Evolutionary conservation across 257 asterid genomes (phyloP).

Genomic region (Henckelia pumila): DNA sequence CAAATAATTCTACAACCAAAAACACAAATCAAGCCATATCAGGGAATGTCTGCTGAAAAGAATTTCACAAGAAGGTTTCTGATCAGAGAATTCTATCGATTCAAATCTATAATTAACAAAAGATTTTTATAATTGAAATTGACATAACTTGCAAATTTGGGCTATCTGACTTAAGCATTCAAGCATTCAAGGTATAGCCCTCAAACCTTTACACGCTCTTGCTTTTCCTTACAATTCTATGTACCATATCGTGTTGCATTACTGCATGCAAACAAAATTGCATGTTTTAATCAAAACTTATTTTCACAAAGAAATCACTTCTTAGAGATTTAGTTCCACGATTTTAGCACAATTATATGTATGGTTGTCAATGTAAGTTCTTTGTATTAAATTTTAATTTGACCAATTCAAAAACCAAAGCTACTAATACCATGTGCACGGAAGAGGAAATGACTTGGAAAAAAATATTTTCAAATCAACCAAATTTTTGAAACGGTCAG

Average conservation of each 20-base stretch:
- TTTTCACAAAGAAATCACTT: background rate
- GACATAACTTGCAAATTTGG: too few relatives aligned
- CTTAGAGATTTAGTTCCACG: background rate
- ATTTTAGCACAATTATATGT: too few relatives aligned
- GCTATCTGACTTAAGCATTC: too few relatives aligned
- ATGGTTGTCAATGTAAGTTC: too few relatives aligned
- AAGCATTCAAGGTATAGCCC: background rate
- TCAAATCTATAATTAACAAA: too few relatives aligned
- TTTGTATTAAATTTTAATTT: too few relatives aligned
- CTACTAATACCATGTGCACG: background rate
- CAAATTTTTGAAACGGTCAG: background rate
- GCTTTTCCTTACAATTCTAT: background rate
- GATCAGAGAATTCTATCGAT: too few relatives aligned
- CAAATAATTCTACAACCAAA: too few relatives aligned
- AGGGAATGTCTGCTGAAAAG: too few relatives aligned
- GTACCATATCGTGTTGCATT: background rate
- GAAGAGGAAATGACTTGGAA: background rate
- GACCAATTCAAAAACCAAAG: background rate
- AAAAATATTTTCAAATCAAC: background rate
- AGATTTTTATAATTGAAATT: too few relatives aligned
- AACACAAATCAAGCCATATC: too few relatives aligned
- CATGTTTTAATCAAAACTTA: background rate
- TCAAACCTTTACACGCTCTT: background rate
- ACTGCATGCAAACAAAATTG: background rate
- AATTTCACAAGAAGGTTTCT: too few relatives aligned